Percentiles rank a stretch among this genome's conserved stretches.
These are phyloP conservation scores for Pouteria glomerata DNA, from an alignment of 148 eudicot species.

Conservation along the genomic window DNA sequence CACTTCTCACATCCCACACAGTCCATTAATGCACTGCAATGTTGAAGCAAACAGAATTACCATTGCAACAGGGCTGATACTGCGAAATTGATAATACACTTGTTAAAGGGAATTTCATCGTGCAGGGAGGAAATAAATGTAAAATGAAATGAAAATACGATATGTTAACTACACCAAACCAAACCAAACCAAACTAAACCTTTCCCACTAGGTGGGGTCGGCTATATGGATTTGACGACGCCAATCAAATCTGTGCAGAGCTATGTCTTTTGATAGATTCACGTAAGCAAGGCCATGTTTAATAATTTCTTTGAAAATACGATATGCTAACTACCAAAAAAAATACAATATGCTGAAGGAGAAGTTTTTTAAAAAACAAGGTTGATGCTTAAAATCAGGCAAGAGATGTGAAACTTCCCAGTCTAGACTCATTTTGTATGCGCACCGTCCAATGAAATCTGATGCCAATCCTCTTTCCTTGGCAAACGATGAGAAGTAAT, in stretches of 20 bases:
- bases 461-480: background rate
- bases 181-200: no score
- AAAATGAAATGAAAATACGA: background rate
- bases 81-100: background rate
- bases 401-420: background rate
- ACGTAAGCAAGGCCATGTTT: no score
- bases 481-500: background rate
- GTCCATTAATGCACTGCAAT: conserved; percentile 75
- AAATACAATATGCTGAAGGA: no score
- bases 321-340: no score
- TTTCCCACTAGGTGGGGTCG: no score
- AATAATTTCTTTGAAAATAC: no score
- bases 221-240: no score
- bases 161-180: no score
- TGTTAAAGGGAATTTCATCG: background rate
- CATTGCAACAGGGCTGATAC: background rate
- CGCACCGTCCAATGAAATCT: background rate
- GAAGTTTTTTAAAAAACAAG: background rate
- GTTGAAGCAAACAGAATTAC: background rate
- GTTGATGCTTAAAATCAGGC: background rate
- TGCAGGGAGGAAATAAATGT: background rate
- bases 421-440: background rate
- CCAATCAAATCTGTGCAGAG: no score
- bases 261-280: no score
- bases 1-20: conserved; percentile 93